Base-by-base conservation (phyloP, 176 grass and related monocot species). In the Pontederia paniculata region DNA sequence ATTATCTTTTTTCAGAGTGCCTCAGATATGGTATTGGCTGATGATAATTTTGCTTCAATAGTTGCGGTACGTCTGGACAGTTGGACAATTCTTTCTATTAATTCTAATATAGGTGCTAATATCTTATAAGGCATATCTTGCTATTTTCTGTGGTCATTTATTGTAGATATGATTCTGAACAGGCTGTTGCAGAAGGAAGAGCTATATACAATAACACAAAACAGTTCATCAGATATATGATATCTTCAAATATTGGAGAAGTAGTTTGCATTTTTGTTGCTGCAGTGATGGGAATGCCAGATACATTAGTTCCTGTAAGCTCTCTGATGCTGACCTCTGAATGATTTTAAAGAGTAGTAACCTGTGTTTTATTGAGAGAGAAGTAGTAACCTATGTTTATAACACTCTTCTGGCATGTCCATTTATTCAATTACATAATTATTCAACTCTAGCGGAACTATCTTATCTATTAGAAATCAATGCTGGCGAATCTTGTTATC, bases 191-290 rank as follows among this genome's bases (percentile, higher is more conserved):
- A 16, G 93, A 98, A 68, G 93, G 93, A 74, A 81, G 93, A 65
- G 86, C 93, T 65, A 98, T 98, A 80, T 98, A 98, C 69, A 98
- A 87, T 81, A 98, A 98, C 71, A 97, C 93, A 18, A 98, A 88
- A 65, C 93, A 98, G 58, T 98, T 98, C 64, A 91, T 98, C 54
- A 80, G 93, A 28, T 98, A 98, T 71, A 98, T 98, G 93, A 98
- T 98, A 19, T 98, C 93, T 53, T 98, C 93, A 50, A 98, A 98
- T 78, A 98, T 98, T 55, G 93, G 93, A 14, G 93, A 98, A 69
- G 93, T 98, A 50, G 86, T 98, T 60, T 98, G 93, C 72, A 98
- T 98, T 77, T 98, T 98, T 69, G 83, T 98, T 73, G 93, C 86
- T 41, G 93, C 93, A 42, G 83, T 91, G 62, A 86, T 98, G 74